These are phyloP conservation scores for Beta corolliflora DNA, from an alignment of 179 eudicot genomes.

Conservation along the genomic window DNA sequence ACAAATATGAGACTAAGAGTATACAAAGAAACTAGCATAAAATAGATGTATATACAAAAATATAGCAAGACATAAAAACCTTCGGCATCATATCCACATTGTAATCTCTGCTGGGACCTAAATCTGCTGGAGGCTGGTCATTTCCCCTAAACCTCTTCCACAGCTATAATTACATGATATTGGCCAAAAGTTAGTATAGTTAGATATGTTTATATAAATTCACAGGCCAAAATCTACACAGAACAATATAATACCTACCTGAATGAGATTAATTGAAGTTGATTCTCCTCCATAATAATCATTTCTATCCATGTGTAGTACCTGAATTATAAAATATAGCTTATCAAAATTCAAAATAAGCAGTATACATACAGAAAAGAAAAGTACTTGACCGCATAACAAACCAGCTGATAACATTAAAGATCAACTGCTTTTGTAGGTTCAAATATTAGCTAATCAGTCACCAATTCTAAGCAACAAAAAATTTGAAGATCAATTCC, in stretches of 20 bases:
- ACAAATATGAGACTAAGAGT: neutral
- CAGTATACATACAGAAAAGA: neutral
- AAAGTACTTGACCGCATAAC: neutral
- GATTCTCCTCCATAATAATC: slow-evolving; percentile 76
- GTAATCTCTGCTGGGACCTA: slow-evolving; percentile 79
- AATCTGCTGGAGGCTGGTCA: slow-evolving; percentile 55
- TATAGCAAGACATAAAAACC: slow-evolving; percentile 32
- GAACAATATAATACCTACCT: slow-evolving; percentile 47
- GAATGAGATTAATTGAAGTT: slow-evolving; percentile 57
- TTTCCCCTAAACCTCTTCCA: slow-evolving; percentile 80
- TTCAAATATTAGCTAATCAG: neutral
- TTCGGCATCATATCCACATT: slow-evolving; percentile 89
- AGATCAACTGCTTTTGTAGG: neutral
- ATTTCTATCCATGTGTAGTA: slow-evolving; percentile 80
- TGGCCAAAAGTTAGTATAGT: slow-evolving; percentile 9
- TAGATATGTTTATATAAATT: neutral
- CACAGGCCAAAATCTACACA: neutral
- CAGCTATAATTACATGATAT: slow-evolving; percentile 42
- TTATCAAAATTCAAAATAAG: neutral
- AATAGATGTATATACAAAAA: neutral
- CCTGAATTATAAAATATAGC: slow-evolving; percentile 38
- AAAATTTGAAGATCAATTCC: neutral
- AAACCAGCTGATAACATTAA: neutral
- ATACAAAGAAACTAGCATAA: neutral
- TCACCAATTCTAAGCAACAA: neutral